phyloP scores from a whole-genome alignment of 371 early-diverging fungal genomes.

The Blastocladiella emersonii region DNA sequence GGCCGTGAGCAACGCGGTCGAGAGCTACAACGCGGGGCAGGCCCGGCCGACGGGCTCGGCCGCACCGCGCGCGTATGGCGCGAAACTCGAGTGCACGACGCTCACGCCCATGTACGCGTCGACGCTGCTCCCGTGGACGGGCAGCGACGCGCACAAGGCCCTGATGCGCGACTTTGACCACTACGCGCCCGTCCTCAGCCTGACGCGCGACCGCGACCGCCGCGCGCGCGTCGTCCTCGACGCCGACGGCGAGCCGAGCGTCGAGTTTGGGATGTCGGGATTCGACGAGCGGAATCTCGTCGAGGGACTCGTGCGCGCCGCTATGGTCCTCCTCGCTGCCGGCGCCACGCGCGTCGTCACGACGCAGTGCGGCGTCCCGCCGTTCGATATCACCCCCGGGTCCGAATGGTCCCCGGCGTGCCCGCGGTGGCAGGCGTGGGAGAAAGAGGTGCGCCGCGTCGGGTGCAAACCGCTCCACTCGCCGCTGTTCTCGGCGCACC shows the following conservation, averaged over 20 bases:
- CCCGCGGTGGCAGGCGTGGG: not conserved
- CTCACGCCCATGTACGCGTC: conserved; percentile 36
- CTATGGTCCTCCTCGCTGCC: conserved; percentile 41
- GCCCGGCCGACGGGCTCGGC: not conserved
- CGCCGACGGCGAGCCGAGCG: conserved; percentile 18
- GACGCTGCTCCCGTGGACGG: conserved; percentile 32
- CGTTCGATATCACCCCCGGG: conserved; percentile 1
- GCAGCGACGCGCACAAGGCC: conserved; percentile 32
- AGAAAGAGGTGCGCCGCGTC: not conserved
- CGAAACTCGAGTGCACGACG: conserved; percentile 50
- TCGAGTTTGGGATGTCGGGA: conserved; percentile 33
- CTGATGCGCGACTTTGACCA: conserved; percentile 32
- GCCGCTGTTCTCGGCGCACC: conserved; percentile 26
- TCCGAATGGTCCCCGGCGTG: not conserved
- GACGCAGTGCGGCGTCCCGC: conserved; percentile 22
- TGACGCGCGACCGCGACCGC: conserved; percentile 54
- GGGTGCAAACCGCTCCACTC: not conserved
- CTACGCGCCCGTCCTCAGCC: conserved; percentile 33
- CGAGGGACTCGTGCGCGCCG: conserved; percentile 32
- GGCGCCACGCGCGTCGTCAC: conserved; percentile 53
- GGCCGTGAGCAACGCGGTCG: conserved; percentile 23
- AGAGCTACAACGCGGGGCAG: conserved; percentile 3
- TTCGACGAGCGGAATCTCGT: conserved; percentile 36
- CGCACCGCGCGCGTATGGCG: conserved; percentile 35
- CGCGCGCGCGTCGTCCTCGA: conserved; percentile 23